Evolutionary conservation across 1,139 yeast genomes (phyloP).

Genomic region (Candida sanyaensis): DNA sequence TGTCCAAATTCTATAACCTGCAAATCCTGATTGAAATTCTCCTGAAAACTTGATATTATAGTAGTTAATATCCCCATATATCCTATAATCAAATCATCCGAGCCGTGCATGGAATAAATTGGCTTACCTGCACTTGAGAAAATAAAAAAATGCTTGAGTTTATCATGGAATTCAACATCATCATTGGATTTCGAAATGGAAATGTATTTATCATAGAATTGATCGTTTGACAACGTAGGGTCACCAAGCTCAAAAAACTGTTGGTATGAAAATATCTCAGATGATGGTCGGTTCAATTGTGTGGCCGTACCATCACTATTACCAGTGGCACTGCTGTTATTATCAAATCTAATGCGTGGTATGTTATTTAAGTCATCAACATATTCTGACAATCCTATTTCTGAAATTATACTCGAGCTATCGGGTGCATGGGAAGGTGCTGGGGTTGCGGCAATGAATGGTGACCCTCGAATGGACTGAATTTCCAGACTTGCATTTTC

Average conservation of each 20-base stretch:
- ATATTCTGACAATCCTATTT: conserved; percentile 8
- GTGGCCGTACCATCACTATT: background rate
- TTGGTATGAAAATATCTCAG: conserved; percentile 10
- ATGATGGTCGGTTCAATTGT: background rate
- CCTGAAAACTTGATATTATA: conserved; percentile 61
- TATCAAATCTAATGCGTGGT: conserved; percentile 1
- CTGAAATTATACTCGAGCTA: conserved; percentile 8
- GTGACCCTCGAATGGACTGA: conserved; percentile 10
- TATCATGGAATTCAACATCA: conserved; percentile 37
- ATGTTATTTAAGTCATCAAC: conserved; percentile 8
- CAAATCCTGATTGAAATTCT: conserved; percentile 34
- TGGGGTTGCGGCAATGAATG: conserved; percentile 6
- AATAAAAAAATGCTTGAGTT: conserved; percentile 72
- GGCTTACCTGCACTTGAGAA: conserved; percentile 95
- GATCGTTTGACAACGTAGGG: conserved; percentile 7
- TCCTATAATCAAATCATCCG: conserved; percentile 69
- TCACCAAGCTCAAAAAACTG: conserved; percentile 8
- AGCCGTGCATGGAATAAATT: conserved; percentile 77
- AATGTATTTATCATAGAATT: conserved; percentile 20
- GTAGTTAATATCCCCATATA: conserved; percentile 77
- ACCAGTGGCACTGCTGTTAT: background rate
- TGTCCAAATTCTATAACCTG: conserved; percentile 30
- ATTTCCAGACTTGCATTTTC: conserved; percentile 13
- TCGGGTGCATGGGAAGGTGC: conserved; percentile 3
- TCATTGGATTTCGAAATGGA: conserved; percentile 24